Evolutionary conservation across 148 eudicot genomes (phyloP).

Genomic region (Rhododendron ferrugineum): DNA sequence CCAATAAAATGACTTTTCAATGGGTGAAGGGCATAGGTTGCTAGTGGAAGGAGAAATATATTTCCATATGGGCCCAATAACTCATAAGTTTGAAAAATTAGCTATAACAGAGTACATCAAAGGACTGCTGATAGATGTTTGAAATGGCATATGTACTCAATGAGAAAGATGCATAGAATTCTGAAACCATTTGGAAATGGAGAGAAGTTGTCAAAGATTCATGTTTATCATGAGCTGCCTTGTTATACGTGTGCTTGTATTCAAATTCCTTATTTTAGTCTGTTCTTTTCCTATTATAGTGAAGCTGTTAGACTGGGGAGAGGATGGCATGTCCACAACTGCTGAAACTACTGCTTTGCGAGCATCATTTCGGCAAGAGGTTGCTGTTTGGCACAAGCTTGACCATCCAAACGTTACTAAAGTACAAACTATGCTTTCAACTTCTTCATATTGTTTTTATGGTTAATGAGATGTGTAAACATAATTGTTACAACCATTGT

Average conservation of each 20-base stretch:
- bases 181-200: not conserved
- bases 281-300: slow-evolving; percentile 33
- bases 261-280: not conserved
- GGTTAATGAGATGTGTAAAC: not conserved
- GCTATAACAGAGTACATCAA: not conserved
- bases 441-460: not conserved
- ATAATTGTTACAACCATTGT: not conserved
- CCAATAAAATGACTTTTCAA: not conserved
- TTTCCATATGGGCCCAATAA: not conserved
- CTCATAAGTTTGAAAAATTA: not conserved
- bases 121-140: not conserved
- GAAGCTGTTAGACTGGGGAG: slow-evolving; percentile 89
- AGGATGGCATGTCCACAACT: slow-evolving; percentile 70
- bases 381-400: slow-evolving; percentile 86
- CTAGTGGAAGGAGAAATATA: not conserved
- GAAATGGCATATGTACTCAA: not conserved
- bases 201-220: slow-evolving; percentile 5
- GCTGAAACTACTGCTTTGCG: slow-evolving; percentile 60
- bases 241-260: not conserved
- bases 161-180: not conserved
- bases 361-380: slow-evolving; percentile 62
- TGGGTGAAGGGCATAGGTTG: not conserved
- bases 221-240: not conserved
- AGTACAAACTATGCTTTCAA: slow-evolving; percentile 26
- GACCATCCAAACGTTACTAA: slow-evolving; percentile 85